Conservation (phyloP, 164 flowering plant genomes). For the Liquidambar formosana region DNA sequence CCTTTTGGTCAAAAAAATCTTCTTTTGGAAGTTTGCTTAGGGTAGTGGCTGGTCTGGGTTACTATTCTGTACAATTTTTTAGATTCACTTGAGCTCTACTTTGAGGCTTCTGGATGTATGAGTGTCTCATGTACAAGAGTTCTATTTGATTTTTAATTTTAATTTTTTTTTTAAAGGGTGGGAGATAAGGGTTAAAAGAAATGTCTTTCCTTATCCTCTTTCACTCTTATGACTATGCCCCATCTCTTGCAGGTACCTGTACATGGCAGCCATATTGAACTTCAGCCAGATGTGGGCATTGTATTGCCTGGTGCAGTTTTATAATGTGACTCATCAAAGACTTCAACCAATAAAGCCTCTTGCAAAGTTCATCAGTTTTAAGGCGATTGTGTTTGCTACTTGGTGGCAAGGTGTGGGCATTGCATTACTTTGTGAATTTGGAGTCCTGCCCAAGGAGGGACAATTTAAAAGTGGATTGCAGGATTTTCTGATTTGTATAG, state of each 20-base stretch:
- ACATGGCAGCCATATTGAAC: slow-evolving; percentile 75
- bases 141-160: background rate
- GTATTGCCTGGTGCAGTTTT: slow-evolving; percentile 89
- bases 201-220: background rate
- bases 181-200: no score
- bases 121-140: no score
- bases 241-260: slow-evolving; percentile 71
- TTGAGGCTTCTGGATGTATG: no score
- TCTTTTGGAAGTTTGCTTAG: no score
- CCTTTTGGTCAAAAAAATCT: no score
- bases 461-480: slow-evolving; percentile 66
- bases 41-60: no score
- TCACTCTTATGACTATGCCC: background rate
- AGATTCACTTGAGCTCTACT: no score
- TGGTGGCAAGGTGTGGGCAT: slow-evolving; percentile 99
- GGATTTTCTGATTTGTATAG: slow-evolving; percentile 86
- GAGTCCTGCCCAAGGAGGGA: slow-evolving; percentile 58
- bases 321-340: slow-evolving; percentile 68
- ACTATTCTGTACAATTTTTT: no score
- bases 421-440: slow-evolving; percentile 53
- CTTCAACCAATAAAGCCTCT: slow-evolving; percentile 76
- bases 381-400: slow-evolving; percentile 93
- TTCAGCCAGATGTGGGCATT: slow-evolving; percentile 99
- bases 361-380: slow-evolving; percentile 89
- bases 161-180: background rate